Conservation (phyloP, 495 filamentous ascomycete genomes). For the Rusavskia elegans region DNA sequence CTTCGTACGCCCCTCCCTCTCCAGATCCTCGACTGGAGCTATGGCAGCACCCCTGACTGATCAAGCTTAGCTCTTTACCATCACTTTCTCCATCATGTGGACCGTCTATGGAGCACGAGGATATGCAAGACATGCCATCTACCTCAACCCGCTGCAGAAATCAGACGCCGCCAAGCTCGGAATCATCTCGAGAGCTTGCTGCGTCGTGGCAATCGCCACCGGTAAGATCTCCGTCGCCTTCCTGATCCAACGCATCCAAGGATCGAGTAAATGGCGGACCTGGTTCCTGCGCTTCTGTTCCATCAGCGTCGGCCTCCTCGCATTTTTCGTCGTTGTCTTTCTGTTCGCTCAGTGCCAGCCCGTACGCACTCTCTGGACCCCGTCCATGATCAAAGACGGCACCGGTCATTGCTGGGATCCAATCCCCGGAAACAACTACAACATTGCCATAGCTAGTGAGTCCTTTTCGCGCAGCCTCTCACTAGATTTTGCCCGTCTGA, state of each 20-base stretch:
- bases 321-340: constrained; percentile 24
- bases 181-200: constrained; percentile 14
- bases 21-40: not conserved
- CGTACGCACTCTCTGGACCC: constrained; percentile 24
- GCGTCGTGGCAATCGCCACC: constrained; percentile 11
- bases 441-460: constrained; percentile 10
- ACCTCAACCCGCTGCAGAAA: constrained; percentile 13
- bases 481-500: not conserved
- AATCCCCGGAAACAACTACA: constrained; percentile 18
- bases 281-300: constrained; percentile 11
- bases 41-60: not conserved
- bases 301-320: constrained; percentile 19
- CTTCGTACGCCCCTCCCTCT: constrained; percentile 17
- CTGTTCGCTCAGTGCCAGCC: constrained; percentile 28
- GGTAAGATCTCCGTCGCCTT: constrained; percentile 13
- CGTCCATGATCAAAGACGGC: constrained; percentile 13
- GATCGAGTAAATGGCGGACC: constrained; percentile 6
- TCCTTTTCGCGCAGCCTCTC: not conserved
- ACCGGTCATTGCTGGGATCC: constrained; percentile 19
- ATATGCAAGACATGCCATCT: constrained; percentile 17
- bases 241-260: constrained; percentile 9
- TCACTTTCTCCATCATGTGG: constrained; percentile 13
- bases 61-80: constrained; percentile 6
- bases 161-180: constrained; percentile 17
- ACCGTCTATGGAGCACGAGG: constrained; percentile 13